phyloP scores from a whole-genome alignment of 169 alveolate species.

The Plasmodium gonderi region DNA sequence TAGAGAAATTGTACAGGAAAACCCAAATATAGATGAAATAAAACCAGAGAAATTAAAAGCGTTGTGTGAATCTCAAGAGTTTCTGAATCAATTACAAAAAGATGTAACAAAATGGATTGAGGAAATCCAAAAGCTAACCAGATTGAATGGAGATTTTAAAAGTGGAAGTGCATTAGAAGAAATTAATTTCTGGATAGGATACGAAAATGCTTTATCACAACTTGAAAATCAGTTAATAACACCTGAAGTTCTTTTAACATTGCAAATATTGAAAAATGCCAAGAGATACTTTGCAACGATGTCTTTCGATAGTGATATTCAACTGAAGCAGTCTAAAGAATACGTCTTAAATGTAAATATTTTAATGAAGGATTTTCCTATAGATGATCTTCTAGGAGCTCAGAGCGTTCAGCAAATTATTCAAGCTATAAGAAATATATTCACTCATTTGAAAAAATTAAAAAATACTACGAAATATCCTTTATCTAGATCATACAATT shows the following conservation, averaged over 20 bases:
- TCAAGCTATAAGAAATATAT: conserved; percentile 92
- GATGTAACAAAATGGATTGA: conserved; percentile 87
- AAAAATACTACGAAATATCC: conserved; percentile 92
- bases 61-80: conserved; percentile 71
- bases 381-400: conserved; percentile 93
- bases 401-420: conserved; percentile 89
- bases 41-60: conserved; percentile 26
- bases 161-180: conserved; percentile 87
- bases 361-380: conserved; percentile 96
- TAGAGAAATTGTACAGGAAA: conserved; percentile 82
- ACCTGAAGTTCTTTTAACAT: conserved; percentile 93
- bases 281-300: conserved; percentile 92
- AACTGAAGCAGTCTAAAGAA: conserved; percentile 91
- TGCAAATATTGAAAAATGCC: conserved; percentile 91
- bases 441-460: conserved; percentile 92
- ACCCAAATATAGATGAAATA: conserved; percentile 78
- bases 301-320: conserved; percentile 95
- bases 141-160: conserved; percentile 84
- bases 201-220: conserved; percentile 88
- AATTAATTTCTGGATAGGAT: conserved; percentile 90
- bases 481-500: conserved; percentile 88
- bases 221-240: conserved; percentile 88
- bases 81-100: conserved; percentile 81
- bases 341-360: conserved; percentile 91
- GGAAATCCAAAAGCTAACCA: conserved; percentile 85